Conservation (phyloP, 202 grass and related monocot genomes). For the Carex arenaria region DNA sequence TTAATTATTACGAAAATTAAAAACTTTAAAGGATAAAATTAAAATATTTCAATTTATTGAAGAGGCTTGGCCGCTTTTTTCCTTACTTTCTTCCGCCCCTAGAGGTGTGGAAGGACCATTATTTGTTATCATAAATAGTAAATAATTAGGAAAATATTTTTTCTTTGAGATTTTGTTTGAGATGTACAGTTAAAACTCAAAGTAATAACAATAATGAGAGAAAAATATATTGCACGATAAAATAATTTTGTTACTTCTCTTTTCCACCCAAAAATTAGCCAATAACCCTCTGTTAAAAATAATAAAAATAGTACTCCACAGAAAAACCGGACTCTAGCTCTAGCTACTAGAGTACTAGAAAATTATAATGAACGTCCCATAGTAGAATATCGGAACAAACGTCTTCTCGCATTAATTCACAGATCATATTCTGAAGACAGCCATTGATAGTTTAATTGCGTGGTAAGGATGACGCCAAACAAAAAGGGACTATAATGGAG, state of each 20-base stretch:
- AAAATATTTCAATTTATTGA: too few species aligned
- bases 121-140: too few species aligned
- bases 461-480: neutral
- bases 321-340: too few species aligned
- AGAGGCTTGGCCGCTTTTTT: too few species aligned
- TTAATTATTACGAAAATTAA: too few species aligned
- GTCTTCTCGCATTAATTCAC: constrained; percentile 1
- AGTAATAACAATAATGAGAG: neutral
- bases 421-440: neutral
- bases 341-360: neutral
- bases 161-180: too few species aligned
- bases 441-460: neutral
- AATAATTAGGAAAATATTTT: too few species aligned
- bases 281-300: neutral
- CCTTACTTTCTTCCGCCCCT: too few species aligned
- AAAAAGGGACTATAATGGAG: neutral
- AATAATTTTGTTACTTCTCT: neutral
- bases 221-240: neutral
- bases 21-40: too few species aligned
- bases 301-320: neutral
- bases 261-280: neutral
- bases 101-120: too few species aligned
- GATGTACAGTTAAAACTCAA: neutral
- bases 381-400: constrained; percentile 6
- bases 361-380: neutral